phyloP scores from a whole-genome alignment of 2,329 filamentous ascomycete genomes.

The Seiridium unicorne region DNA sequence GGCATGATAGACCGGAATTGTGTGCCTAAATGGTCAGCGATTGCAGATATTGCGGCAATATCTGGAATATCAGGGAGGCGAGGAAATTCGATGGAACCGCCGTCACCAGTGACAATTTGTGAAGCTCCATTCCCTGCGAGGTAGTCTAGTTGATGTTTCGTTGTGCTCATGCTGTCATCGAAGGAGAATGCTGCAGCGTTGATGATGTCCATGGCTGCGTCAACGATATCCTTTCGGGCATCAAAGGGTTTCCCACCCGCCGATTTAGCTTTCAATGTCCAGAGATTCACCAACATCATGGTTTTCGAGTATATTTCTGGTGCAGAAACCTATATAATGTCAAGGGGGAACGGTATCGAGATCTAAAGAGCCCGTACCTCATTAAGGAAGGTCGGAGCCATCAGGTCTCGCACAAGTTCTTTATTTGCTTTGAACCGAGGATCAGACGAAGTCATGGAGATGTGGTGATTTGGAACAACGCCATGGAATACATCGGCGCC shows the following conservation, averaged over 20 bases:
- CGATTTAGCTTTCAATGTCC: conserved; percentile 28
- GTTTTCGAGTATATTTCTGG: conserved; percentile 32
- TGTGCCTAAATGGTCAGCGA: conserved; percentile 14
- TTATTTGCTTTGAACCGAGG: conserved; percentile 30
- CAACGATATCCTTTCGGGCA: conserved; percentile 28
- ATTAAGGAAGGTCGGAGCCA: conserved; percentile 34
- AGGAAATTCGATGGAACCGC: conserved; percentile 15
- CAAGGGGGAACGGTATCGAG: neutral
- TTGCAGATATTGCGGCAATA: conserved; percentile 14
- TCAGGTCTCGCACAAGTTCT: conserved; percentile 33
- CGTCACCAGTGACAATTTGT: neutral
- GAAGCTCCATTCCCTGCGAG: conserved; percentile 2
- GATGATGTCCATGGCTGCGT: conserved; percentile 33
- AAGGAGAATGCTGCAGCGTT: conserved; percentile 31
- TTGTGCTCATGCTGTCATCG: conserved; percentile 14
- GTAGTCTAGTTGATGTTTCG: conserved; percentile 11
- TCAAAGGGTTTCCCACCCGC: conserved; percentile 28
- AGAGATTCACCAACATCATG: conserved; percentile 29
- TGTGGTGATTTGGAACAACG: conserved; percentile 26
- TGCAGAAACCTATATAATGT: conserved; percentile 26
- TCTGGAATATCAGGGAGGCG: conserved; percentile 11
- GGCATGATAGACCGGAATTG: conserved; percentile 14
- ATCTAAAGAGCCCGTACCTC: conserved; percentile 2
- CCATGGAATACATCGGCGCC: conserved; percentile 17
- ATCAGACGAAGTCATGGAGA: conserved; percentile 29